These are phyloP conservation scores for Neodidymelliopsis sp. DNA, from an alignment of 2,329 filamentous ascomycete genomes.

Conservation along the genomic window DNA sequence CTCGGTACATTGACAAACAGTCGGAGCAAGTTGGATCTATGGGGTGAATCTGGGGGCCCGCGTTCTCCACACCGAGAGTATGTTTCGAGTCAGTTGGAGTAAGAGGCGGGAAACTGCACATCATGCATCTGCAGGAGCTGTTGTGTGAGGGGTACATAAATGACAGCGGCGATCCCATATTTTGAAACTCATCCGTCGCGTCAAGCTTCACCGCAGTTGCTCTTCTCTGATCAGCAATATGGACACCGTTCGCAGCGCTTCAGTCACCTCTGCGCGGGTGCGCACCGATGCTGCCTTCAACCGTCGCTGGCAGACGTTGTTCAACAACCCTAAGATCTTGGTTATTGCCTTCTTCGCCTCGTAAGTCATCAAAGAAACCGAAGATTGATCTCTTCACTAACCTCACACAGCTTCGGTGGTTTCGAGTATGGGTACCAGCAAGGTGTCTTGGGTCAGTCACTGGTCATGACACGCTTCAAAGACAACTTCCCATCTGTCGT, in stretches of 20 bases:
- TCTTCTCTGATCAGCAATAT: conserved; percentile 19
- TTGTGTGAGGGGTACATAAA: conserved; percentile 11
- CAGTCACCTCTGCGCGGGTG: conserved; percentile 33
- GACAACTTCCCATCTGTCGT: conserved; percentile 59
- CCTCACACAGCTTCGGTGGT: conserved; percentile 54
- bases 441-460: conserved; percentile 61
- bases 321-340: conserved; percentile 40
- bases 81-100: conserved; percentile 11
- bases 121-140: not conserved
- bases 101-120: not conserved
- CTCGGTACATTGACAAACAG: conserved; percentile 17
- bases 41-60: conserved; percentile 21
- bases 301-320: conserved; percentile 37
- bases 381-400: not conserved
- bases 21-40: conserved; percentile 11
- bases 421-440: conserved; percentile 64
- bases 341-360: conserved; percentile 42
- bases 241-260: conserved; percentile 34
- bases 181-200: conserved; percentile 3
- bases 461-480: conserved; percentile 62
- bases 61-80: conserved; percentile 11
- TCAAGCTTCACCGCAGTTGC: not conserved
- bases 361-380: conserved; percentile 20
- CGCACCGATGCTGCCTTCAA: conserved; percentile 37
- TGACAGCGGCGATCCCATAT: conserved; percentile 11